Conservation (phyloP, 1,284 basidiomycete species). For the Ceratobasidium sp. region DNA sequence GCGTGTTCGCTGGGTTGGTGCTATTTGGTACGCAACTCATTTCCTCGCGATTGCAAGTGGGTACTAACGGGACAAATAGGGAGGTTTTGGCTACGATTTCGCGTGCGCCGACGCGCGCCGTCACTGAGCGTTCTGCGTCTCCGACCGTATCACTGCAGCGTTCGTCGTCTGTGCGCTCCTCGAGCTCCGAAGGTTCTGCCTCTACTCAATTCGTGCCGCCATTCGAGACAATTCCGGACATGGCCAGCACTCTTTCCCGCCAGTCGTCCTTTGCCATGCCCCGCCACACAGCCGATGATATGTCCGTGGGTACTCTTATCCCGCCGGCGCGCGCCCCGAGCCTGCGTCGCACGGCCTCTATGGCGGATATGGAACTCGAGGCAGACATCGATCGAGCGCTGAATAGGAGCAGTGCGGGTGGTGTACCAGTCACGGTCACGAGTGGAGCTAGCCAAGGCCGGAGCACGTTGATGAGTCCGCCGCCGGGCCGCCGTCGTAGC, state of each 20-base stretch:
- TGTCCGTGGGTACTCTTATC: conserved; percentile 56
- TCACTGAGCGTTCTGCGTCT: conserved; percentile 61
- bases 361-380: conserved; percentile 71
- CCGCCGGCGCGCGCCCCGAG: conserved; percentile 69
- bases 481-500: conserved; percentile 58
- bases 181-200: conserved; percentile 69
- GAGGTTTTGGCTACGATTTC: conserved; percentile 63
- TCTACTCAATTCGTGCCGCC: conserved; percentile 79
- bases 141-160: conserved; percentile 53
- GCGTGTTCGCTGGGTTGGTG: too few species aligned
- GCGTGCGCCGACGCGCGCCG: conserved; percentile 58
- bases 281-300: conserved; percentile 45
- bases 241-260: conserved; percentile 65
- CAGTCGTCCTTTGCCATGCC: conserved; percentile 58
- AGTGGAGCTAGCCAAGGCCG: conserved; percentile 65
- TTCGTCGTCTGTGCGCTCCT: conserved; percentile 75
- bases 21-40: conserved; percentile 73
- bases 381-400: conserved; percentile 40
- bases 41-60: neutral
- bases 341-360: conserved; percentile 74
- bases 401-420: conserved; percentile 55
- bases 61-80: conserved; percentile 59
- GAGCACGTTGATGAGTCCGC: conserved; percentile 69
- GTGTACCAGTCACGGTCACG: conserved; percentile 66
- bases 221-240: conserved; percentile 70